Evolutionary conservation across 1,139 yeast genomes (phyloP).

Genomic region (Wickerhamiella infanticola): DNA sequence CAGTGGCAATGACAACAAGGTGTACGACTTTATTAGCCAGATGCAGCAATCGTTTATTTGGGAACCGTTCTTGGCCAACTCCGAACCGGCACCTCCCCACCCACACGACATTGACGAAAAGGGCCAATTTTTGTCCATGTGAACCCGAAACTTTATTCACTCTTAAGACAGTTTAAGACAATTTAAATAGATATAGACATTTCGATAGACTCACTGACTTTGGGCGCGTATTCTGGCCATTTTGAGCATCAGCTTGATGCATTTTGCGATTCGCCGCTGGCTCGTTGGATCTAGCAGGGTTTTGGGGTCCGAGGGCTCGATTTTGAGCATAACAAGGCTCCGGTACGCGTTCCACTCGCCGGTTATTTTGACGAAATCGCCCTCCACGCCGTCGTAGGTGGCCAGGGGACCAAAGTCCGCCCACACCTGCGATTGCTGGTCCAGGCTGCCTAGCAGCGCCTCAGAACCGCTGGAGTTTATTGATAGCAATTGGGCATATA

Average conservation of each 20-base stretch:
- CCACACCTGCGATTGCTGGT: neutral
- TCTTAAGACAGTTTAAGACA: too few relatives aligned
- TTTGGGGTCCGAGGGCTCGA: too few relatives aligned
- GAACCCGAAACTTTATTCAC: too few relatives aligned
- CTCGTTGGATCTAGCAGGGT: too few relatives aligned
- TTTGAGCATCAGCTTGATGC: neutral
- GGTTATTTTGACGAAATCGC: neutral
- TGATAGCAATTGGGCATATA: neutral
- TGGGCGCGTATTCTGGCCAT: neutral
- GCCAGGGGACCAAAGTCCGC: neutral
- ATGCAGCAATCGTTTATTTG: slow-evolving; percentile 10
- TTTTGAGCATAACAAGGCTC: too few relatives aligned
- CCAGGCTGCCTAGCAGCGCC: neutral
- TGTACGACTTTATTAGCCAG: slow-evolving; percentile 7
- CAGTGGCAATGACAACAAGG: neutral
- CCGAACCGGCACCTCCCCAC: neutral
- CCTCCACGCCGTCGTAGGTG: neutral
- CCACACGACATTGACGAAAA: too few relatives aligned
- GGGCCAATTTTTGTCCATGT: too few relatives aligned
- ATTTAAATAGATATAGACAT: too few relatives aligned
- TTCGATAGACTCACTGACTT: too few relatives aligned
- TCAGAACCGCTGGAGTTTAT: neutral
- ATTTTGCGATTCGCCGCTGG: neutral
- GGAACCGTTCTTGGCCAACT: slow-evolving; percentile 5
- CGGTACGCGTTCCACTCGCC: neutral